Evolutionary conservation across 345 rosid species (phyloP).

Genomic region (Populus tremula): DNA sequence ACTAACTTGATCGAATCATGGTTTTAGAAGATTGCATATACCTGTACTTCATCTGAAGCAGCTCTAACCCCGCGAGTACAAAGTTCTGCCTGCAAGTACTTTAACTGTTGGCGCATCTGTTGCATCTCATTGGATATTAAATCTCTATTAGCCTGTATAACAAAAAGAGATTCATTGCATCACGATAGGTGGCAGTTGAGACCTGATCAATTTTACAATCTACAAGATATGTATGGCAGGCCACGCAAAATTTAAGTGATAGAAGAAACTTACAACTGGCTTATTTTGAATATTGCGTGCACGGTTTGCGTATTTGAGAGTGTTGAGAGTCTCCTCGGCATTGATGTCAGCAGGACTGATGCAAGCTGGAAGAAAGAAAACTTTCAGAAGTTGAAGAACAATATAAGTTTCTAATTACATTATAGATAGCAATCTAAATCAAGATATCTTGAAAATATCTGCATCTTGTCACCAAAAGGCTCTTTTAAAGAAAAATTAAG

Average conservation of each 20-base stretch:
- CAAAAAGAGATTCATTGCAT: not conserved
- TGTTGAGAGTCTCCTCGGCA: conserved; percentile 95
- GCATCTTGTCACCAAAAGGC: not conserved
- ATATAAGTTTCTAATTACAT: not conserved
- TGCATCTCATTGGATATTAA: conserved; percentile 90
- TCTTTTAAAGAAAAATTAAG: not conserved
- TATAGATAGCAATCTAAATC: not conserved
- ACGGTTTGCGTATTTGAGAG: conserved; percentile 97
- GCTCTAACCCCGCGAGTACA: conserved; percentile 75
- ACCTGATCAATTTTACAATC: not conserved
- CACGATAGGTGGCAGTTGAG: not conserved
- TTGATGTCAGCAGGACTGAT: conserved; percentile 98
- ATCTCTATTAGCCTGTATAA: conserved; percentile 79
- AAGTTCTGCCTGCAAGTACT: conserved; percentile 93
- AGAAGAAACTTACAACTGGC: conserved; percentile 72
- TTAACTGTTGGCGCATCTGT: conserved; percentile 92
- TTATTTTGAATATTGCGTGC: conserved; percentile 95
- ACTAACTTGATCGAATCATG: no score
- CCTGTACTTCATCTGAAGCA: conserved; percentile 82
- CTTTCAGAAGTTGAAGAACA: not conserved
- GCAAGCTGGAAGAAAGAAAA: conserved; percentile 51
- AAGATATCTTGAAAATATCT: conserved; percentile 6
- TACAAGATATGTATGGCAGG: not conserved
- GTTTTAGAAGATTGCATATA: conserved; percentile 17
- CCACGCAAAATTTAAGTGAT: not conserved